Base-by-base conservation (phyloP, 257 asterid species). In the Solanum gandarillasii region DNA sequence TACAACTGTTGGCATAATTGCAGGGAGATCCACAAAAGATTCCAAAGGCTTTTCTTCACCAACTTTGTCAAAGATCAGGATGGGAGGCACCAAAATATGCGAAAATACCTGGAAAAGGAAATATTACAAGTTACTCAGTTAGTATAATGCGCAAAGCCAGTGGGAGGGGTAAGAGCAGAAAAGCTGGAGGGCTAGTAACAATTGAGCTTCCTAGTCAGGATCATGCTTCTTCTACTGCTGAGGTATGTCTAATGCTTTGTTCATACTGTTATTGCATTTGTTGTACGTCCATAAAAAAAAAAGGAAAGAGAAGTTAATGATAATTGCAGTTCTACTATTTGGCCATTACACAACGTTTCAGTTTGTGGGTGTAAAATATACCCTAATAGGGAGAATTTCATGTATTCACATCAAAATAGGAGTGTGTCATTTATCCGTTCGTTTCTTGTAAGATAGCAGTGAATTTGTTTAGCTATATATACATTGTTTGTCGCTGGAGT, bases 1-100 rank as follows among this genome's bases (percentile, higher is more conserved):
- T 88, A 38, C 74, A 74, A 88, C 86, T 48, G 90, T 87, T 65
- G 71, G 48, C 88, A 60, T 86, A 85, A 88, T 68, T 78, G 43
- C 87, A 97, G 99, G 98, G 98, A 86, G 98, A 97, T 90, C 96
- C 94, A 35, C 89, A 89, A 88, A 97, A 94, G 93, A 93, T 91
- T 82, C 99, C 99, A 29, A 97, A 97, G 95, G 99, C 99, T 90
- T 90, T 97, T 90, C 99, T 97, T 91, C 99, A 97, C 81, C 99
- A 97, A 88, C 96, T 95, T 92, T 95, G 98, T 92, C 98, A 95
- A 93, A 95, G 89, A 92, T 95, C 95, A 85, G 98, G 97, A 29
- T 97, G 99, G 99, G 99, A 94, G 87, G 98, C 98, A 21, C 99
- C 98, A 86, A 97, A 93, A 91, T 97, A 94, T 89, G 93, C 91